phyloP scores from a whole-genome alignment of 1,139 yeast species.

The Nakaseomyces uthaithaninus region DNA sequence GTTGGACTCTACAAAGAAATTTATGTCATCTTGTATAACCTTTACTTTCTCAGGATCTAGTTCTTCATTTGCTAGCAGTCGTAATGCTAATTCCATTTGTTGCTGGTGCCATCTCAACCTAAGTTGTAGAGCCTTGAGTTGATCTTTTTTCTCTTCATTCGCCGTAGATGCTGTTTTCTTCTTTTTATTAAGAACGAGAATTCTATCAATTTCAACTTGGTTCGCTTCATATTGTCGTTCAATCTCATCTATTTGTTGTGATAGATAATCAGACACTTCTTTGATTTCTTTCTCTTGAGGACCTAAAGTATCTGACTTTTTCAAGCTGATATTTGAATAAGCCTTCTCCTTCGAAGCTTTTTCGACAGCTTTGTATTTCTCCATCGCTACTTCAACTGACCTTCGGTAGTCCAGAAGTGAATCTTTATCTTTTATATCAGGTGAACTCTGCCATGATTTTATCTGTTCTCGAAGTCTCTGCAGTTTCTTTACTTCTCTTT shows the following conservation, averaged over 20 bases:
- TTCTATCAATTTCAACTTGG: slow-evolving; percentile 52
- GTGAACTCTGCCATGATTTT: slow-evolving; percentile 68
- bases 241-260: slow-evolving; percentile 53
- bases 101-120: slow-evolving; percentile 53
- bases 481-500: slow-evolving; percentile 65
- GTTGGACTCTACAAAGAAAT: slow-evolving; percentile 62
- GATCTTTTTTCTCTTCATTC: slow-evolving; percentile 51
- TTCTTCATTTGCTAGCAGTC: slow-evolving; percentile 57
- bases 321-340: slow-evolving; percentile 54
- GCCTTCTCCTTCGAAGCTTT: slow-evolving; percentile 69
- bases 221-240: slow-evolving; percentile 54
- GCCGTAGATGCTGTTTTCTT: slow-evolving; percentile 42
- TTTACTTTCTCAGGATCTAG: slow-evolving; percentile 54
- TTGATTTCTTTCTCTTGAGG: slow-evolving; percentile 51
- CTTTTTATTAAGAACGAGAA: slow-evolving; percentile 35
- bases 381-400: slow-evolving; percentile 73
- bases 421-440: slow-evolving; percentile 63
- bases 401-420: slow-evolving; percentile 53
- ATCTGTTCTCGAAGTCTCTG: slow-evolving; percentile 71
- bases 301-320: slow-evolving; percentile 46
- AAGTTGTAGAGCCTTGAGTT: slow-evolving; percentile 36
- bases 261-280: slow-evolving; percentile 54
- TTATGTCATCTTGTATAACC: slow-evolving; percentile 60
- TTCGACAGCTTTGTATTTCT: slow-evolving; percentile 69
- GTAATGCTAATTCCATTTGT: slow-evolving; percentile 53